These are phyloP conservation scores for Dioscorea dumetorum DNA, from an alignment of 106 monocot species.

Conservation along the genomic window DNA sequence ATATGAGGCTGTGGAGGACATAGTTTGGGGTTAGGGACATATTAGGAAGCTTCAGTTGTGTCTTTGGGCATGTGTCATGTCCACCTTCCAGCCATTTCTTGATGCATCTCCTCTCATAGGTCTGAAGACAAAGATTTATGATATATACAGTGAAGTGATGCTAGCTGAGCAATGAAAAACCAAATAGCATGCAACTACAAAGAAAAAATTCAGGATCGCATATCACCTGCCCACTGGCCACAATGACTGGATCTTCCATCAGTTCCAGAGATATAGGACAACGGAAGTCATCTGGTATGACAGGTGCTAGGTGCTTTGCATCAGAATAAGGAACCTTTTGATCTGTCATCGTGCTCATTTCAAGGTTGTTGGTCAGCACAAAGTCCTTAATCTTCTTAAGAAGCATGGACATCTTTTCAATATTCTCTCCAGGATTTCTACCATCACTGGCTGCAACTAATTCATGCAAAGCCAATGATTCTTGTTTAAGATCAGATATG, in stretches of 20 bases:
- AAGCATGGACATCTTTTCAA: conserved; percentile 93
- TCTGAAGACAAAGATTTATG: conserved; percentile 27
- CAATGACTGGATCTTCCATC: conserved; percentile 94
- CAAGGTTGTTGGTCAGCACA: conserved; percentile 72
- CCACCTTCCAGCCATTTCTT: conserved; percentile 69
- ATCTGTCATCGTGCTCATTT: conserved; percentile 51
- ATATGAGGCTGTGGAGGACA: conserved; percentile 56
- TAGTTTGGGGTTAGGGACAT: conserved; percentile 55
- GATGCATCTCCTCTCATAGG: conserved; percentile 58
- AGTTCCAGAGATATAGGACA: conserved; percentile 91
- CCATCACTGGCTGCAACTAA: conserved; percentile 59
- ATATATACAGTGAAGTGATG: too few relatives aligned
- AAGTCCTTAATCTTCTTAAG: conserved; percentile 94
- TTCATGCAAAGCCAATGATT: conserved; percentile 92
- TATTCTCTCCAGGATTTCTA: conserved; percentile 61
- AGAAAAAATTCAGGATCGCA: not conserved
- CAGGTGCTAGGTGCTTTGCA: conserved; percentile 28
- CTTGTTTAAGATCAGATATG: conserved; percentile 83
- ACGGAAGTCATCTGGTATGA: conserved; percentile 83
- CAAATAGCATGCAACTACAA: not conserved
- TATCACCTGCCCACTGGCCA: conserved; percentile 81
- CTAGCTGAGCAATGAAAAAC: not conserved
- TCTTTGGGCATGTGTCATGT: conserved; percentile 43
- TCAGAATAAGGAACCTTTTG: conserved; percentile 19
- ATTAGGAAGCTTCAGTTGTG: conserved; percentile 46